phyloP scores from a whole-genome alignment of 352 stramenopile species.

The Stramenopiles sp. region DNA sequence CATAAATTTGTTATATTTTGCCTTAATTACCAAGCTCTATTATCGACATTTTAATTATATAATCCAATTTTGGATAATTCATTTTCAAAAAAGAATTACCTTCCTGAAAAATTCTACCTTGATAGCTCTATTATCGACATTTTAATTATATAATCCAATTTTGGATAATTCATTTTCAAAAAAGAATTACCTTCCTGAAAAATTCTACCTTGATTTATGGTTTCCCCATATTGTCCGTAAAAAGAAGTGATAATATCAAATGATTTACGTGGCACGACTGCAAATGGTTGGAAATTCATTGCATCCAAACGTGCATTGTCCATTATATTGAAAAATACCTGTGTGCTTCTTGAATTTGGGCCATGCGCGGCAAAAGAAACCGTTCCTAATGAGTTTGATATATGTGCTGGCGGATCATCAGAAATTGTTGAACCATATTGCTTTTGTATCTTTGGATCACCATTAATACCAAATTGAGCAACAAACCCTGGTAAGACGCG shows the following conservation, averaged over 20 bases:
- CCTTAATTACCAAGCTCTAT: too few species aligned
- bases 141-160: constrained; percentile 31
- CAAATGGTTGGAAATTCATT: constrained; percentile 50
- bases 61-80: constrained; percentile 37
- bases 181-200: constrained; percentile 32
- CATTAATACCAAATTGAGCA: background rate
- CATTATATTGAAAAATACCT: constrained; percentile 53
- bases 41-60: constrained; percentile 19
- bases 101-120: constrained; percentile 20
- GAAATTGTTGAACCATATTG: background rate
- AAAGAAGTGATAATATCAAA: constrained; percentile 30
- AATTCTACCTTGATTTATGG: constrained; percentile 33
- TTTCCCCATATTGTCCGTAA: constrained; percentile 6
- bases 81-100: constrained; percentile 34
- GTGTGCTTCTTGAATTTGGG: constrained; percentile 38
- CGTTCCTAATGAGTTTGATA: constrained; percentile 37
- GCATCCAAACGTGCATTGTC: constrained; percentile 48
- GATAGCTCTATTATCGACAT: background rate
- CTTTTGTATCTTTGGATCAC: background rate
- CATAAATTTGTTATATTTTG: too few species aligned
- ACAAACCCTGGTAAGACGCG: constrained; percentile 5
- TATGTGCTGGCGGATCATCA: constrained; percentile 31
- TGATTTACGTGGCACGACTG: constrained; percentile 30
- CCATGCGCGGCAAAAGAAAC: constrained; percentile 48
- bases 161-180: constrained; percentile 33